phyloP scores from a whole-genome alignment of 1,284 basidiomycete genomes.

The Exobasidium cylindrosporum region DNA sequence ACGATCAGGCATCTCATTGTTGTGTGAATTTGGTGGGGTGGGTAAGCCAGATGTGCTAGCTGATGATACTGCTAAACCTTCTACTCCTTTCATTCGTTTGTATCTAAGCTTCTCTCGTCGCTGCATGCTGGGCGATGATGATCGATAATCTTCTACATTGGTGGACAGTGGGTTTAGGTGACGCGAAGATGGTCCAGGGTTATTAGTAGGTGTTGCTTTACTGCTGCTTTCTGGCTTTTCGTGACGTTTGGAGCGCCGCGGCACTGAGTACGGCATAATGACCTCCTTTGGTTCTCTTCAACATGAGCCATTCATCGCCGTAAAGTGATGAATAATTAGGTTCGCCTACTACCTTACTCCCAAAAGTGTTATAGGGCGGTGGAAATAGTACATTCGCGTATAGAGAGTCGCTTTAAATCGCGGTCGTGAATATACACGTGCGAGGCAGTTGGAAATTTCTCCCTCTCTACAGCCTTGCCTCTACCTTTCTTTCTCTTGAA shows the following conservation, averaged over 20 bases:
- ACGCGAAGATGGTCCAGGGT: not conserved
- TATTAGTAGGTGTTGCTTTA: not conserved
- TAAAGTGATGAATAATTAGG: not conserved
- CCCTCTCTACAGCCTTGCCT: too few species aligned
- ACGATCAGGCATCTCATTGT: not conserved
- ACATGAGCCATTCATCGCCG: not conserved
- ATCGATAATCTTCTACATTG: not conserved
- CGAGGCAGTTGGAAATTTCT: too few species aligned
- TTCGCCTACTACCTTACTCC: not conserved
- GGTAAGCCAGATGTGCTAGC: not conserved
- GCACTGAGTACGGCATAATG: not conserved
- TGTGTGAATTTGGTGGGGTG: not conserved
- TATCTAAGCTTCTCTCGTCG: not conserved
- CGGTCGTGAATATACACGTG: not conserved
- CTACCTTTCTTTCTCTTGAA: too few species aligned
- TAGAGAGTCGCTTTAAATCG: not conserved
- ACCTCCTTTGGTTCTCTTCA: not conserved
- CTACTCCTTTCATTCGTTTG: not conserved
- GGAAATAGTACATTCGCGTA: not conserved
- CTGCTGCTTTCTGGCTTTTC: not conserved
- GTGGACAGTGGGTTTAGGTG: not conserved
- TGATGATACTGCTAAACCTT: not conserved
- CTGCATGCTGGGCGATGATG: not conserved
- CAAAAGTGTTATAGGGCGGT: not conserved
- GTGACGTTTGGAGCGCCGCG: not conserved